Evolutionary conservation across 441 rosid species (phyloP), one percentile per base, ranked within the genome.

Genomic region (Erodium moschatum): DNA sequence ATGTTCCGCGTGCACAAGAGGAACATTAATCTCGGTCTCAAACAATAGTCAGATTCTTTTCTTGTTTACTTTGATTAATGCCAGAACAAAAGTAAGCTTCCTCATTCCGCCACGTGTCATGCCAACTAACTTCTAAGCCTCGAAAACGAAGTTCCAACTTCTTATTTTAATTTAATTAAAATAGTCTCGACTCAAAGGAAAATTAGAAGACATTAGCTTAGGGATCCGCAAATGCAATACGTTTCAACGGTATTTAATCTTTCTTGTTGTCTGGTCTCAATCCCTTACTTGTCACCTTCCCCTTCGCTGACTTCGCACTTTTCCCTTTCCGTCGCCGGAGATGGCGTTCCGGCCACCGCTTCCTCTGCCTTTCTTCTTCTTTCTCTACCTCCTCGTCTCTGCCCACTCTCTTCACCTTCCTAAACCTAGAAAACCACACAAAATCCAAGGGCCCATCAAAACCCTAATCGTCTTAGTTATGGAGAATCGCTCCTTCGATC

Each of bases 401-500:
- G 87, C 20, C 18, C 81, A 29, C 72, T 86, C 6, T 79, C 81
- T 11, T 75, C 79, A 69, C 73, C 16, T 54, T 6, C 18, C 20
- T 0, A 52, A 52, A 5, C 21, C 21, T 16, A 1, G 21, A 16
- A 54, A 54, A 16, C 1, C 19, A 82, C 80, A 24, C 85, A 81
- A 24, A 76, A 76, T 54, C 61, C 4, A 54, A 54, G 61, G 61
- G 52, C 97, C 91, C 70, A 90, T 93, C 78, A 89, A 89, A 74
- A 89, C 91, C 35, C 76, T 90, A 20, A 96, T 93, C 64, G 92
- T 93, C 52, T 69, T 93, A 75, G 96, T 93, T 6, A 75, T 93
- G 90, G 98, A 90, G 76, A 93, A 93, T 73, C 85, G 98, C 73
- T 93, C 98, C 63, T 93, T 93, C 78, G 98, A 93, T 60, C 98